Evolutionary conservation across 75 land plant species (phyloP).

Genomic region (Chamaecyparis obtusa): DNA sequence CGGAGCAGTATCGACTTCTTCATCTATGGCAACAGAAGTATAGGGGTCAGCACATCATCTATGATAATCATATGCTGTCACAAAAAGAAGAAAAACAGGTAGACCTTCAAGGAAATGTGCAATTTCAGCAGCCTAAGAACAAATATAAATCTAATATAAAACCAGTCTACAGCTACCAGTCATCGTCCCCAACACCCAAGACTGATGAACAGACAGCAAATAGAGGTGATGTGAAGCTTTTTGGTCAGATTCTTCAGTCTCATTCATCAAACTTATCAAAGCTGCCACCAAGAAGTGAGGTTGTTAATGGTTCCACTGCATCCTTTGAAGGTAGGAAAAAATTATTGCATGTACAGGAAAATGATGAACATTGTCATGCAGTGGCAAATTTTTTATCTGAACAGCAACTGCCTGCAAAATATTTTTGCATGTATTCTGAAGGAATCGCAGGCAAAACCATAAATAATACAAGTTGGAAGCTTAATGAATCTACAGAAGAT

Average conservation of each 20-base stretch:
- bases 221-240: slow-evolving; percentile 52
- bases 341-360: background rate
- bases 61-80: background rate
- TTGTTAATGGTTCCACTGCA: background rate
- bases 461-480: background rate
- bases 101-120: background rate
- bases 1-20: background rate
- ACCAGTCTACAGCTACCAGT: background rate
- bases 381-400: background rate
- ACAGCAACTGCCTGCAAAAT: background rate
- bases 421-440: background rate
- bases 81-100: background rate
- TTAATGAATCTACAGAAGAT: background rate
- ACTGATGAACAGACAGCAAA: slow-evolving; percentile 19
- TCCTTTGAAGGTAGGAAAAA: background rate
- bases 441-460: background rate
- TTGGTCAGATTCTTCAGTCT: slow-evolving; percentile 51
- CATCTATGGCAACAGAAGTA: slow-evolving; percentile 13
- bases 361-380: background rate
- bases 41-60: slow-evolving; percentile 1
- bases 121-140: background rate
- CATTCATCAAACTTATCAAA: slow-evolving; percentile 12
- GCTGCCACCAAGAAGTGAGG: background rate
- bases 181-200: background rate
- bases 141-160: background rate